Evolutionary conservation across 2,329 filamentous ascomycete genomes (phyloP), one percentile per base, ranked within the genome.

Genomic region (Pseudogymnoascus sp.): DNA sequence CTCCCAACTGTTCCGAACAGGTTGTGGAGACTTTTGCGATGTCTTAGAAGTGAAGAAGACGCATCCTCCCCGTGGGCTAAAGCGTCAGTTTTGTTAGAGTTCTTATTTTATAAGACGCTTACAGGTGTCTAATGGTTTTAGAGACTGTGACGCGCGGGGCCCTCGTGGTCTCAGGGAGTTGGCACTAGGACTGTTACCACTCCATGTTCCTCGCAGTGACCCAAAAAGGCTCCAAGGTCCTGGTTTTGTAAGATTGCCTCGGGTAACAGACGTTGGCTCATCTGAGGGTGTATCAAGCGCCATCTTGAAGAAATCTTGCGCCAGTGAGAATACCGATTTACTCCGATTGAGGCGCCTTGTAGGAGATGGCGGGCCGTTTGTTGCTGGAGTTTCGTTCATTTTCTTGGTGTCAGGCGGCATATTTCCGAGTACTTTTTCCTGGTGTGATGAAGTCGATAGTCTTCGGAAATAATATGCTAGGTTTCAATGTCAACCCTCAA

Each of bases 21-120:
- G 60, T 69, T 63, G 8, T 65, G 60, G 13, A 69, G 61, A 63
- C 68, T 70, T 58, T 65, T 69, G 21, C 68, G 62, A 54, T 54
- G 29, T 61, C 67, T 54, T 36, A 60, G 26, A 4, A 35, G 37
- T 35, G 40, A 54, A 21, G 29, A 21, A 26, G 59, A 1, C 26
- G 9, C 59, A 36, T 24, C 36, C 9, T 26, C 59, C 10, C 21
- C 29, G 7, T 33, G 5, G 29, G 17, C 47, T 54, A 4, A 21
- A 33, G 33, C 17, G 47, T 54, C 26, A 54, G 47, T 15, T 54
- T 11, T 21, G 31, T 54, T 21, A 35, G 26, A 13, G 3, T 35
- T 13, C 9, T 21, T 17, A 11, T 54, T 21, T 17, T 31, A 8
- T 9, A 33, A 17, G 9, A 33, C 35, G 15, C 47, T 33, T 54